A percentile compares a stretch with the other conserved stretches of the same genome.
phyloP scores from a whole-genome alignment of 352 stramenopile species.

The Globisporangium spiculum region DNA sequence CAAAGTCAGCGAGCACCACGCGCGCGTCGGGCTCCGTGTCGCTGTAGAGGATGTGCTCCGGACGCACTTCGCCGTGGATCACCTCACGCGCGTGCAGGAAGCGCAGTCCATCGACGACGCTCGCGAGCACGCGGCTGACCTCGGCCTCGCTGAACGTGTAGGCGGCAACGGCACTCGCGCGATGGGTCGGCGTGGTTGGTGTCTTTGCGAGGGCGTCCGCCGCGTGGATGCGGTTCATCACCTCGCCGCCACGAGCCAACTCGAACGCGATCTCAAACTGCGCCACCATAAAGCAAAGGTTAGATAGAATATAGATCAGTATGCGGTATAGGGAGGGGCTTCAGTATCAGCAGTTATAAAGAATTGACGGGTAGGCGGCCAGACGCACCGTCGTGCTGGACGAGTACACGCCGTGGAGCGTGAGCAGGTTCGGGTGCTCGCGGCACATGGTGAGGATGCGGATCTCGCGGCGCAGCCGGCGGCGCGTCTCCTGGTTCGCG shows the following conservation, averaged over 20 bases:
- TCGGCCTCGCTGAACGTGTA: slow-evolving; percentile 51
- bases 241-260: slow-evolving; percentile 58
- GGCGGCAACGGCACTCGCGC: not conserved
- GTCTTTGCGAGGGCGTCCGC: not conserved
- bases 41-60: slow-evolving; percentile 74
- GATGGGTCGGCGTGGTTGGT: not conserved
- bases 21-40: slow-evolving; percentile 60
- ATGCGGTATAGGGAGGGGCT: no score
- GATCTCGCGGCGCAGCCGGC: slow-evolving; percentile 72
- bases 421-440: slow-evolving; percentile 63
- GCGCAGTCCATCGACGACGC: slow-evolving; percentile 40
- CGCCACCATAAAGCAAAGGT: no score
- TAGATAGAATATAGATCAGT: no score
- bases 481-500: slow-evolving; percentile 32
- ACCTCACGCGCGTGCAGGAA: slow-evolving; percentile 56
- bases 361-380: not conserved
- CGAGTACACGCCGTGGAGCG: slow-evolving; percentile 59
- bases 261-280: slow-evolving; percentile 78
- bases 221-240: slow-evolving; percentile 41
- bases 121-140: slow-evolving; percentile 46
- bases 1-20: slow-evolving; percentile 65
- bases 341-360: not conserved
- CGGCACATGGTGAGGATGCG: slow-evolving; percentile 43
- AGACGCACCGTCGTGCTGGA: slow-evolving; percentile 27
- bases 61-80: slow-evolving; percentile 66